Conservation (phyloP, 352 stramenopile genomes). For the Phytophthora fragariaefolia region DNA sequence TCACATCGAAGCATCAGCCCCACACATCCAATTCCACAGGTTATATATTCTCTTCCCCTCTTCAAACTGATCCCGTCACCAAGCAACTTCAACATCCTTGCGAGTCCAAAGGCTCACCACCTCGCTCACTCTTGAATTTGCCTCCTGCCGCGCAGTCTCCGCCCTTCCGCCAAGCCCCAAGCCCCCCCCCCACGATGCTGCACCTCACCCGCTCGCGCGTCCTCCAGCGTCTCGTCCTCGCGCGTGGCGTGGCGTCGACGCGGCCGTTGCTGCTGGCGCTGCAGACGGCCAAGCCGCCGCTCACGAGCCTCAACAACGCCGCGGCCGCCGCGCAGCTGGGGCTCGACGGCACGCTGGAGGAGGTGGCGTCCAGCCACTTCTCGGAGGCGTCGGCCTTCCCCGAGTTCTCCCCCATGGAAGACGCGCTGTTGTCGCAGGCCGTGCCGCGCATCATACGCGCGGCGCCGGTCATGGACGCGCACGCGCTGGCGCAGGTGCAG, state of each 20-base stretch:
- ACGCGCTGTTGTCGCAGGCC: constrained; percentile 51
- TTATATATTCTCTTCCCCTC: background rate
- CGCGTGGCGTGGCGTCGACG: constrained; percentile 19
- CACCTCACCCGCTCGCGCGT: constrained; percentile 20
- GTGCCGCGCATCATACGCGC: constrained; percentile 27
- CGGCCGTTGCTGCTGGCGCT: constrained; percentile 14
- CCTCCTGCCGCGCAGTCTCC: background rate
- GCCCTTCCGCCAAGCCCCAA: no score
- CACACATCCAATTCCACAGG: background rate
- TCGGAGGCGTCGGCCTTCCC: constrained; percentile 73
- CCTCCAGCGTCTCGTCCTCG: constrained; percentile 17
- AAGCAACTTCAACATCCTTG: constrained; percentile 37
- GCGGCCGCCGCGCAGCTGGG: constrained; percentile 32
- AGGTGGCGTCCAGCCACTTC: constrained; percentile 56
- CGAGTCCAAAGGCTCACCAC: background rate
- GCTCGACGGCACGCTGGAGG: constrained; percentile 53
- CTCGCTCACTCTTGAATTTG: constrained; percentile 19
- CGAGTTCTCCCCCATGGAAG: constrained; percentile 64
- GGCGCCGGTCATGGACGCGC: constrained; percentile 24
- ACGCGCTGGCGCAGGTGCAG: constrained; percentile 43
- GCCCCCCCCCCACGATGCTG: constrained; percentile 18
- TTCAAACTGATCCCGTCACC: background rate
- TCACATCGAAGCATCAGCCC: no score
- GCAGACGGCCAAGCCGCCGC: constrained; percentile 16
- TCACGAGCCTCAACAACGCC: constrained; percentile 40